Base-by-base conservation (phyloP, 2,329 filamentous ascomycete species). In the Diaporthe sp. region DNA sequence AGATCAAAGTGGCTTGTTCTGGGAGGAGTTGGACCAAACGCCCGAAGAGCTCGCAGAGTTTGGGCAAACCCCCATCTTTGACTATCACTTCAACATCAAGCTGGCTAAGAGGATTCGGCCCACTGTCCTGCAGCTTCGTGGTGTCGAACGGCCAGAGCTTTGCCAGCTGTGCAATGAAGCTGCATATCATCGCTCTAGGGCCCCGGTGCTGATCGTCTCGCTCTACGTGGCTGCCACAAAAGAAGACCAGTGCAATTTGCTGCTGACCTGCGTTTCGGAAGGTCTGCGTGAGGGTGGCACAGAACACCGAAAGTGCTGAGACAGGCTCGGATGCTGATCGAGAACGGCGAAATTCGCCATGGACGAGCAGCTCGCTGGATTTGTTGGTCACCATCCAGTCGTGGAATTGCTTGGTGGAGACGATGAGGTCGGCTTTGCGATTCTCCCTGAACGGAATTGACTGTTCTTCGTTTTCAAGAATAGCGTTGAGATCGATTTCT, bases 331-430 rank as follows among this genome's bases (percentile, higher is more conserved):
- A 42, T 2, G 58, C 37, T 25, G 58, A 61, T 42, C 37, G 58
- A 42, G 58, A 42, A 2, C n/a, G 19, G 34, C 37, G 37, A 3
- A 42, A 61, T 19, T 61, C 58, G n/a, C 58, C 58, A 2, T 61
- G 58, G 0, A 61, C n/a, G n/a, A 61, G 58, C 37, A 61, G 19
- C n/a, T 61, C 58, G 58, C 58, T 61, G 34, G 58, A 61, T 25
- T 9, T 42, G n/a, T 61, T 61, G 34, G 2, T 61, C 37, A 61
- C 37, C 37, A 42, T 61, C 58, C 58, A 61, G 58, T 61, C 58
- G 8, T 10, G 58, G 22, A 42, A 61, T 10, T 61, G 58, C n/a
- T 61, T 61, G 6, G 58, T 61, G 37, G 58, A 61, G 13, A 61
- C 58, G n/a, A 44, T 44, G 37, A 61, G 58, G 13, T 61, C 58